A percentile compares a stretch with the other conserved stretches of the same genome.
phyloP scores from a whole-genome alignment of 441 rosid species.

The Raphanus hybrid region DNA sequence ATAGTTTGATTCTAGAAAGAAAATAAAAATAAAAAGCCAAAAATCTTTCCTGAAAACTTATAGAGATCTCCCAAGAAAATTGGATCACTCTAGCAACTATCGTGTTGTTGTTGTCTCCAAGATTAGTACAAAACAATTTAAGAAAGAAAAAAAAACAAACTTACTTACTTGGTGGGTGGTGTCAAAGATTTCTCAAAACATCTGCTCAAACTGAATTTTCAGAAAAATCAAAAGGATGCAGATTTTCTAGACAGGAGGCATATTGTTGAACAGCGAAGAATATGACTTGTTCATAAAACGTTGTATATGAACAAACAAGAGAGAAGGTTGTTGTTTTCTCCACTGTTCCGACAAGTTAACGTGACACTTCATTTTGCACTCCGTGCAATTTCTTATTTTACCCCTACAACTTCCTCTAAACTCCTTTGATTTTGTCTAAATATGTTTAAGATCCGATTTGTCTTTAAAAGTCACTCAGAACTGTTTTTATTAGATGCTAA shows the following conservation, averaged over 20 bases:
- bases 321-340: constrained; percentile 38
- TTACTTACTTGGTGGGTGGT: constrained; percentile 17
- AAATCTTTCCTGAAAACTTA: no score
- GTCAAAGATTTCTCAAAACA: constrained; percentile 7
- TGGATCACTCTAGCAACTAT: no score
- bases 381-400: constrained; percentile 4
- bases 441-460: constrained; percentile 3
- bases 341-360: constrained; percentile 43
- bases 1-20: no score
- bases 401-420: neutral
- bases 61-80: no score
- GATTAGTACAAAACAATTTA: constrained; percentile 8
- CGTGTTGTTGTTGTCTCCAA: constrained; percentile 13
- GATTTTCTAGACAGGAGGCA: constrained; percentile 11
- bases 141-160: neutral
- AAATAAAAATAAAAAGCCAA: no score
- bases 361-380: constrained; percentile 32
- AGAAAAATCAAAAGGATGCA: constrained; percentile 10
- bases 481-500: neutral
- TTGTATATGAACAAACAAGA: constrained; percentile 41
- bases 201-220: neutral
- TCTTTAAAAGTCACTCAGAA: constrained; percentile 1
- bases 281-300: constrained; percentile 21
- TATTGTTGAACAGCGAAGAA: constrained; percentile 9
- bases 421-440: neutral